These are phyloP conservation scores for Linnemannia hyalina DNA, from an alignment of 192 early-diverging fungal genomes.

Conservation along the genomic window DNA sequence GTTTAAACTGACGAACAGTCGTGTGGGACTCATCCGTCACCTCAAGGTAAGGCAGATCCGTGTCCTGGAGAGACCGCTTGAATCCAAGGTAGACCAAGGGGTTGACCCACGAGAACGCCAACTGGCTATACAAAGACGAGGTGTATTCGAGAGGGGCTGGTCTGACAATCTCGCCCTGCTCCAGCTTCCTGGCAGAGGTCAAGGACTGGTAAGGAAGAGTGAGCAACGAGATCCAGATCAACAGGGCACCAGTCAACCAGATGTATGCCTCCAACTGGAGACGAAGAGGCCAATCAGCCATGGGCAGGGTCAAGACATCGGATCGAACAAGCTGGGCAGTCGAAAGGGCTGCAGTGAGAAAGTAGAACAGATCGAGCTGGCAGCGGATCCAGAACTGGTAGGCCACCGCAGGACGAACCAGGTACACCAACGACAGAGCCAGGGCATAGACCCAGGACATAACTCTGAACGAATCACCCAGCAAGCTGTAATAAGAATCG, in stretches of 20 bases:
- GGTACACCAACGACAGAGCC: conserved; percentile 15
- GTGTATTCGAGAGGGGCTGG: conserved; percentile 13
- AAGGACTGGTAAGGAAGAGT: conserved; percentile 18
- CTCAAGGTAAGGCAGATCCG: conserved; percentile 71
- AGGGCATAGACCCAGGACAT: conserved; percentile 31
- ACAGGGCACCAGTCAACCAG: conserved; percentile 14
- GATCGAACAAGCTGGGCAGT: conserved; percentile 6
- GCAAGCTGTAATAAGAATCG: not conserved
- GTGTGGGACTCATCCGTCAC: conserved; percentile 49
- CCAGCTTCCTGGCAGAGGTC: conserved; percentile 2
- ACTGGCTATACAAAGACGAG: conserved; percentile 42
- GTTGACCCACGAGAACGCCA: conserved; percentile 52
- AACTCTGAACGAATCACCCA: not conserved
- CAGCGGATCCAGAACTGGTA: conserved; percentile 35
- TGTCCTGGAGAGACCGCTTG: conserved; percentile 62
- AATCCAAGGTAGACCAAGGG: conserved; percentile 61
- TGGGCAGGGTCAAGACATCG: conserved; percentile 16
- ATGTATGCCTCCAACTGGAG: conserved; percentile 19
- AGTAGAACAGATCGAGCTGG: conserved; percentile 37
- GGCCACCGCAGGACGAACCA: conserved; percentile 17
- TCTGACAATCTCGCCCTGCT: conserved; percentile 14
- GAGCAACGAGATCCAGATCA: conserved; percentile 13
- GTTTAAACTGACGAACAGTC: conserved; percentile 8
- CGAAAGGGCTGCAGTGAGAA: conserved; percentile 16
- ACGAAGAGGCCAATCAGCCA: conserved; percentile 26